These are phyloP conservation scores for Saccharum officinarum DNA, from an alignment of 176 grass and related monocot genomes.

Conservation along the genomic window DNA sequence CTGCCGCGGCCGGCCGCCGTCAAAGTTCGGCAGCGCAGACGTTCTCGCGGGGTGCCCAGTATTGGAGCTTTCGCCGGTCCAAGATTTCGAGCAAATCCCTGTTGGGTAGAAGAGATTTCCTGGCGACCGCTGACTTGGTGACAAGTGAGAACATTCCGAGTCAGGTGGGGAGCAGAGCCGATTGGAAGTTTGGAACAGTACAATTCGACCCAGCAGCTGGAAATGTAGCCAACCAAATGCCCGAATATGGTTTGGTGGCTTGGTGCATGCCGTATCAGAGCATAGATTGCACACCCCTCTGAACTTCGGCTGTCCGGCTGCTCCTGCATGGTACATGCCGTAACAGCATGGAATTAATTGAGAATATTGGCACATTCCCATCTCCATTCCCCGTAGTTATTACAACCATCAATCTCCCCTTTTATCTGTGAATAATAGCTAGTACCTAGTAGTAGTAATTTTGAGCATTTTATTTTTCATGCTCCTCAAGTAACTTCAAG, in stretches of 20 bases:
- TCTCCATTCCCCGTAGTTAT: background rate
- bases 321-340: background rate
- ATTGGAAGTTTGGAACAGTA: background rate
- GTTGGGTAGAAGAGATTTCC: background rate
- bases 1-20: conserved; percentile 13
- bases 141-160: background rate
- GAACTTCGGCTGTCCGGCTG: background rate
- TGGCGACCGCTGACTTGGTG: conserved; percentile 4
- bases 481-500: background rate
- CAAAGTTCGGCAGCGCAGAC: conserved; percentile 36
- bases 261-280: background rate
- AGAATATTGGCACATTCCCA: background rate
- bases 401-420: background rate
- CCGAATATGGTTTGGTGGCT: background rate
- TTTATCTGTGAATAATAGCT: too few species aligned
- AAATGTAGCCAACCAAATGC: background rate
- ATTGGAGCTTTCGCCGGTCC: background rate
- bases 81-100: background rate
- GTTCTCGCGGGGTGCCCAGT: background rate
- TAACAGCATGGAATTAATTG: background rate
- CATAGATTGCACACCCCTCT: background rate
- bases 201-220: background rate
- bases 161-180: background rate
- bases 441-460: background rate
- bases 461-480: background rate